Evolutionary conservation across 495 filamentous ascomycete genomes (phyloP).

Genomic region (Aeminium ludgeri): DNA sequence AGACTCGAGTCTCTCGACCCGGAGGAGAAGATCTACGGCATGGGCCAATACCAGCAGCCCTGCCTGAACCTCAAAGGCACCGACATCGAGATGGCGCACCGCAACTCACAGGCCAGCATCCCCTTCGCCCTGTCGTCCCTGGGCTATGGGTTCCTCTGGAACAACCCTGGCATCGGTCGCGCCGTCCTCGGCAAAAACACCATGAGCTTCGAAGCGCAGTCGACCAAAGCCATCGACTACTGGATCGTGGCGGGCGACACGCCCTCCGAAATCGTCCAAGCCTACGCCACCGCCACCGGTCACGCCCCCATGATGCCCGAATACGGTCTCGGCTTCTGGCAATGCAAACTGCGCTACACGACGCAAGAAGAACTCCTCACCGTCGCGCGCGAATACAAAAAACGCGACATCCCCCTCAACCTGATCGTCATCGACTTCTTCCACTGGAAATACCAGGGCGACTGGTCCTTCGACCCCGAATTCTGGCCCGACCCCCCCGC

Average conservation of each 20-base stretch:
- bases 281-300: slow-evolving; percentile 35
- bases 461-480: slow-evolving; percentile 39
- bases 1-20: slow-evolving; percentile 35
- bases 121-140: slow-evolving; percentile 37
- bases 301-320: slow-evolving; percentile 45
- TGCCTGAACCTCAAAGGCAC: slow-evolving; percentile 38
- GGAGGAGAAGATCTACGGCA: slow-evolving; percentile 41
- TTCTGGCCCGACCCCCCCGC: slow-evolving; percentile 43
- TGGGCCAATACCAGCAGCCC: slow-evolving; percentile 47
- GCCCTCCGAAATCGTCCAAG: slow-evolving; percentile 35
- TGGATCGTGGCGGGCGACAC: slow-evolving; percentile 41
- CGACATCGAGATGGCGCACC: slow-evolving; percentile 43
- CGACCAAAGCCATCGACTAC: slow-evolving; percentile 37
- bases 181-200: slow-evolving; percentile 39
- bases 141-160: slow-evolving; percentile 44
- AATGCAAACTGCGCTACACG: slow-evolving; percentile 43
- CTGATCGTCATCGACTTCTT: slow-evolving; percentile 46
- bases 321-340: slow-evolving; percentile 46
- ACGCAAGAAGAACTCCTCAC: slow-evolving; percentile 40
- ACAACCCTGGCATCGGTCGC: slow-evolving; percentile 39
- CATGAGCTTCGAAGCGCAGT: slow-evolving; percentile 42
- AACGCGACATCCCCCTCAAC: slow-evolving; percentile 34
- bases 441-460: slow-evolving; percentile 43
- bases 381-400: slow-evolving; percentile 37
- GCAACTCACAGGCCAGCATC: slow-evolving; percentile 42